Conservation (phyloP, 208 protist genomes). For the Acanthamoeba healyi region DNA sequence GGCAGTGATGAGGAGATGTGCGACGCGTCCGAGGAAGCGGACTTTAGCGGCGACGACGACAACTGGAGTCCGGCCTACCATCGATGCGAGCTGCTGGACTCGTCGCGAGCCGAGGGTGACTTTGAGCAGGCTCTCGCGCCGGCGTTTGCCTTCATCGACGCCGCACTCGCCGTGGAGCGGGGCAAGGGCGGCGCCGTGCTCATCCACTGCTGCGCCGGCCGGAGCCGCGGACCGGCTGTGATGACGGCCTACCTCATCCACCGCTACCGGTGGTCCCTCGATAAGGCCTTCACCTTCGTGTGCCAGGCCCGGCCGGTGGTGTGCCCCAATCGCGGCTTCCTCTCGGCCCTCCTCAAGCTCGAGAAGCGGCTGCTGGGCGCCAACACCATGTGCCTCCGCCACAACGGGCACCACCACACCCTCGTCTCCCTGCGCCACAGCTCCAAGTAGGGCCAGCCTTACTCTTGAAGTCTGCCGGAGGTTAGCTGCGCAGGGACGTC, state of each 20-base stretch:
- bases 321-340: slow-evolving; percentile 64
- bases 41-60: background rate
- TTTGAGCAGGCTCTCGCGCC: background rate
- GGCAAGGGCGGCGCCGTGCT: slow-evolving; percentile 33
- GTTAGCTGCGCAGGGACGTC: too few species aligned
- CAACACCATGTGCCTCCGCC: slow-evolving; percentile 32
- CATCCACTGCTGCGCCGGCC: slow-evolving; percentile 57
- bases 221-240: slow-evolving; percentile 17
- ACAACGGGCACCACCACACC: slow-evolving; percentile 22
- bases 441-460: background rate
- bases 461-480: too few species aligned
- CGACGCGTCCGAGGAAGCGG: background rate
- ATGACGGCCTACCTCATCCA: slow-evolving; percentile 70
- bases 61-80: slow-evolving; percentile 15
- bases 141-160: slow-evolving; percentile 46
- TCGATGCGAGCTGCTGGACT: slow-evolving; percentile 48
- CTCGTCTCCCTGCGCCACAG: background rate
- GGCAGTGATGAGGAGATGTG: slow-evolving; percentile 33
- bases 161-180: background rate
- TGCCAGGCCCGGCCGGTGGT: slow-evolving; percentile 44
- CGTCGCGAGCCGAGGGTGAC: background rate
- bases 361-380: slow-evolving; percentile 46
- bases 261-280: slow-evolving; percentile 41
- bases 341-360: slow-evolving; percentile 34
- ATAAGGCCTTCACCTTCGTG: slow-evolving; percentile 30